These are phyloP conservation scores for Petunia secreta DNA, from an alignment of 257 asterid species.

Conservation along the genomic window DNA sequence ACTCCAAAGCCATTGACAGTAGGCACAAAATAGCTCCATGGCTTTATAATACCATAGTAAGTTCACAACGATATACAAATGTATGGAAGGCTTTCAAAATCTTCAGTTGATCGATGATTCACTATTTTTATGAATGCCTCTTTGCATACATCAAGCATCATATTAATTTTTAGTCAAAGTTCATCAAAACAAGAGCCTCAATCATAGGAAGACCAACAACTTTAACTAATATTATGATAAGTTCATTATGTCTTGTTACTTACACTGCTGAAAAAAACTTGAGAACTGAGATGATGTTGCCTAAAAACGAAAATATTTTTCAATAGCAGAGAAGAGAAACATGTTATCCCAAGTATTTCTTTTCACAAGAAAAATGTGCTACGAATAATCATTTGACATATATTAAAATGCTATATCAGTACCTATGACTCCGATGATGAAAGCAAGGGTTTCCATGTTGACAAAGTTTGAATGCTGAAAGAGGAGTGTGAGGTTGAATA, in stretches of 20 bases:
- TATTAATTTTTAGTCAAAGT: background rate
- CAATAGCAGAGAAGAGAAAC: background rate
- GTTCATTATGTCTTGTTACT: constrained; percentile 10
- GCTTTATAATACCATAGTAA: constrained; percentile 42
- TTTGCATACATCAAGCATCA: constrained; percentile 21
- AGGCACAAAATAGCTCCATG: constrained; percentile 40
- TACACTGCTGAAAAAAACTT: constrained; percentile 45
- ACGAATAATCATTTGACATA: background rate
- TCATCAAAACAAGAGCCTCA: background rate
- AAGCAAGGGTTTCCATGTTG: constrained; percentile 10
- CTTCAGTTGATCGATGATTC: constrained; percentile 37
- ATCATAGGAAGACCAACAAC: background rate
- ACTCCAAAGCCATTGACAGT: constrained; percentile 48
- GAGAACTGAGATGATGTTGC: constrained; percentile 40
- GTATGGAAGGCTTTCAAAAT: constrained; percentile 47
- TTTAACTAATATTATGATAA: background rate
- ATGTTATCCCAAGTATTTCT: background rate
- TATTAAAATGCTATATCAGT: background rate
- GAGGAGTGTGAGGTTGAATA: background rate
- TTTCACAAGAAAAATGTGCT: background rate
- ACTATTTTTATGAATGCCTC: constrained; percentile 40
- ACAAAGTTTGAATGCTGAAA: background rate
- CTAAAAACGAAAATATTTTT: background rate
- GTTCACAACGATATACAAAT: constrained; percentile 44
- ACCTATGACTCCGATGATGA: constrained; percentile 19